Conservation (phyloP, 1,284 basidiomycete genomes). For the Cystobasidium slooffiae region DNA sequence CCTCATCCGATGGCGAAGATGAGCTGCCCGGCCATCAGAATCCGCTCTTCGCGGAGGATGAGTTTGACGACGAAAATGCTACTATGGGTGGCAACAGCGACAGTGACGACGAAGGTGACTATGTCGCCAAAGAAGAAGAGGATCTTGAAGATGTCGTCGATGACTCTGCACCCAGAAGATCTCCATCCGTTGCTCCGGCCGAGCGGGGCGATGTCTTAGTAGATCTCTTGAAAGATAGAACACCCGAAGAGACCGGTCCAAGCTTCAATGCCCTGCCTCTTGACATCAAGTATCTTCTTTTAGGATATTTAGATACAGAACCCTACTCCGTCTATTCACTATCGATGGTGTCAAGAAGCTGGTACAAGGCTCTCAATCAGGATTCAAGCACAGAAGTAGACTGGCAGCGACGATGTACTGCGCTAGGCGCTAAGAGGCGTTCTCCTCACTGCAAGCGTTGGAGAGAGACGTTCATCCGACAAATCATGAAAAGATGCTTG, state of each 20-base stretch:
- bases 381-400: not conserved
- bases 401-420: conserved; percentile 13
- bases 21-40: not conserved
- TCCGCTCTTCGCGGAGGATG: not conserved
- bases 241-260: not conserved
- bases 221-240: not conserved
- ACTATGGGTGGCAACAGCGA: no score
- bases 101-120: not conserved
- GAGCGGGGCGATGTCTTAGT: conserved; percentile 3
- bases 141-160: not conserved
- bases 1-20: no score
- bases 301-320: conserved; percentile 2
- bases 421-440: not conserved
- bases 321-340: conserved; percentile 4
- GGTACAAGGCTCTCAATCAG: conserved; percentile 30
- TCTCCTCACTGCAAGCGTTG: conserved; percentile 15
- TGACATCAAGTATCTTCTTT: conserved; percentile 13
- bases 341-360: conserved; percentile 6
- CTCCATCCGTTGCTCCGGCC: not conserved
- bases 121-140: not conserved
- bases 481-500: conserved; percentile 10
- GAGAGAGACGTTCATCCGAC: conserved; percentile 27
- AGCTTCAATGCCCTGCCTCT: conserved; percentile 9
- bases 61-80: conserved; percentile 4
- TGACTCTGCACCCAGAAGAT: not conserved